Conservation (phyloP, 2,329 filamentous ascomycete genomes). For the Ascochyta pisi region DNA sequence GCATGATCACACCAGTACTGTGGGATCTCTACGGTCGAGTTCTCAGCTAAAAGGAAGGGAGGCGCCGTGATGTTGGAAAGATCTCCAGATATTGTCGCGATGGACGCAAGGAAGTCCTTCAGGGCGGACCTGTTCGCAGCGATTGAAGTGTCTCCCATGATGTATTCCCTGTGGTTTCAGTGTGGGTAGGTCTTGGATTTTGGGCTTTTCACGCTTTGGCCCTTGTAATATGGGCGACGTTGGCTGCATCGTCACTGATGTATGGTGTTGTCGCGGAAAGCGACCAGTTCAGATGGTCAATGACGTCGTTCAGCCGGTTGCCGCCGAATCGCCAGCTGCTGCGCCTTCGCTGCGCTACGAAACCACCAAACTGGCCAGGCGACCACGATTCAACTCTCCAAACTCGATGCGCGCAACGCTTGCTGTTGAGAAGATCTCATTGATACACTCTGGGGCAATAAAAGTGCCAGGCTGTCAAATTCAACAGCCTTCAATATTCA, state of each 20-base stretch:
- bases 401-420: constrained; percentile 2
- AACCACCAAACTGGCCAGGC: background rate
- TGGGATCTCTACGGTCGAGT: constrained; percentile 56
- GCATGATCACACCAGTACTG: constrained; percentile 57
- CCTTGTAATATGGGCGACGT: background rate
- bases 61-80: constrained; percentile 57
- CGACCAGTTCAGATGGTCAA: constrained; percentile 4
- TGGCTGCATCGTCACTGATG: constrained; percentile 1
- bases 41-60: constrained; percentile 54
- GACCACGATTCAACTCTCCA: constrained; percentile 1
- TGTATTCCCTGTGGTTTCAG: background rate
- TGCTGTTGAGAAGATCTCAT: background rate
- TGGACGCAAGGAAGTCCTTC: constrained; percentile 47
- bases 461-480: background rate
- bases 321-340: constrained; percentile 7
- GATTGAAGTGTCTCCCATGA: constrained; percentile 32
- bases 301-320: constrained; percentile 10
- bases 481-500: background rate
- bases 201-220: background rate
- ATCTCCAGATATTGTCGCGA: constrained; percentile 56
- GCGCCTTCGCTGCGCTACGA: constrained; percentile 11
- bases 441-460: background rate
- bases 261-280: constrained; percentile 6
- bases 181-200: background rate
- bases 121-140: constrained; percentile 39